A percentile compares a stretch with the other conserved stretches of the same genome.
Conservation (phyloP, 495 filamentous ascomycete species). For the Penicillium samsonianum region DNA sequence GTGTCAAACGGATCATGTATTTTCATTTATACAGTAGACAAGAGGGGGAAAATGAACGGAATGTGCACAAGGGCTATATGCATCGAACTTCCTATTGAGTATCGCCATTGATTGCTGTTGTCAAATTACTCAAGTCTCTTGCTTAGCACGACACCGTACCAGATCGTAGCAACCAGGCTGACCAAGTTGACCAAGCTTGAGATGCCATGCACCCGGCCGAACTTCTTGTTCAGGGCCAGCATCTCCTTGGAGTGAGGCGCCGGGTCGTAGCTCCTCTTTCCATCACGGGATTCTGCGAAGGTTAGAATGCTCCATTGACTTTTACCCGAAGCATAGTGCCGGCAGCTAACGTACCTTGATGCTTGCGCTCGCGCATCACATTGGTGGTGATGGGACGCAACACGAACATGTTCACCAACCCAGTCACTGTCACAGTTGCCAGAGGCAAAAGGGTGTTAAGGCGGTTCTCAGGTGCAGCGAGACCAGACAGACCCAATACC, state of each 20-base stretch:
- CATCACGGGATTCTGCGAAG: constrained; percentile 67
- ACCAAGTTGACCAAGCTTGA: constrained; percentile 74
- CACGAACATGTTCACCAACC: constrained; percentile 63
- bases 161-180: constrained; percentile 63
- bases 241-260: constrained; percentile 79
- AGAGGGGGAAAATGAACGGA: neutral
- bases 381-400: constrained; percentile 72
- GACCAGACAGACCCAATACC: constrained; percentile 51
- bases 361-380: constrained; percentile 71
- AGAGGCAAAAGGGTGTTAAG: constrained; percentile 65
- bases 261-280: constrained; percentile 77
- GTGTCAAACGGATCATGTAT: neutral
- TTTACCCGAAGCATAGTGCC: neutral
- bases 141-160: constrained; percentile 72
- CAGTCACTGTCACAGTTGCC: constrained; percentile 60
- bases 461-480: constrained; percentile 56
- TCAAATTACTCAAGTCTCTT: constrained; percentile 49
- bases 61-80: neutral
- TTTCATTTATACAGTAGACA: neutral
- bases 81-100: neutral
- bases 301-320: constrained; percentile 8
- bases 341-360: constrained; percentile 59
- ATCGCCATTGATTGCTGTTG: neutral
- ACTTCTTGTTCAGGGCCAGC: constrained; percentile 75
- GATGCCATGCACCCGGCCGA: constrained; percentile 74